Evolutionary conservation across 352 stramenopile genomes (phyloP), one percentile per base, ranked within the genome.

Genomic region (Phytophthora vignae): DNA sequence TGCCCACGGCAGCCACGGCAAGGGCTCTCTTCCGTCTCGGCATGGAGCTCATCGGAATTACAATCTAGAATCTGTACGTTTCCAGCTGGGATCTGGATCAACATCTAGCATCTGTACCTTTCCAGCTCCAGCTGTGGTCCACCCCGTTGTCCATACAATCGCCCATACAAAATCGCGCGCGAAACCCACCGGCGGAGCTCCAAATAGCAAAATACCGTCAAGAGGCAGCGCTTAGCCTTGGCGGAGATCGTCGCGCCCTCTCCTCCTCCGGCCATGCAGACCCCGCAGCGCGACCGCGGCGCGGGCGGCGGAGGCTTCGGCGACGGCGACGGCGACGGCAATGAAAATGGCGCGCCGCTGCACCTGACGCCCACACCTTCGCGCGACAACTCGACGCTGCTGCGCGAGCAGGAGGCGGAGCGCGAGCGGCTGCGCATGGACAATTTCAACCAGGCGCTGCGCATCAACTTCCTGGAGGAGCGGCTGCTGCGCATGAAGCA

Each of bases 361-460:
- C 52, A 69, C 63, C 49, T 33, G 12, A 48, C 60, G 33, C 52
- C 60, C 25, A 55, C 53, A 48, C 72, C 72, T 49, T 64, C 72
- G 11, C 72, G 68, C 11, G 69, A 80, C 46, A 64, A 75, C 38
- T 74, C 69, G 36, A 79, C 65, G 64, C 69, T 88, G 55, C 66
- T 91, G 21, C 81, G 83, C 29, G 81, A 89, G 55, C 79, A 91
- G 70, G 77, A 90, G 69, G 75, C 71, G 10, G 79, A 89, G 60
- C 79, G 76, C 29, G 82, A 94, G 55, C 78, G 79, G 2, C 74
- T 95, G 4, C 73, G 80, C 25, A 92, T 88, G 72, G 86, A 91
- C 55, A 91, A 90, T 69, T 91, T 91, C 60, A 93, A 93, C 75
- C 82, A 91, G 70, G 81, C 81, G 69, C 66, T 90, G 44, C 83